These are phyloP conservation scores for Blumeriella jaapii DNA, from an alignment of 2,329 filamentous ascomycete genomes.

Conservation along the genomic window DNA sequence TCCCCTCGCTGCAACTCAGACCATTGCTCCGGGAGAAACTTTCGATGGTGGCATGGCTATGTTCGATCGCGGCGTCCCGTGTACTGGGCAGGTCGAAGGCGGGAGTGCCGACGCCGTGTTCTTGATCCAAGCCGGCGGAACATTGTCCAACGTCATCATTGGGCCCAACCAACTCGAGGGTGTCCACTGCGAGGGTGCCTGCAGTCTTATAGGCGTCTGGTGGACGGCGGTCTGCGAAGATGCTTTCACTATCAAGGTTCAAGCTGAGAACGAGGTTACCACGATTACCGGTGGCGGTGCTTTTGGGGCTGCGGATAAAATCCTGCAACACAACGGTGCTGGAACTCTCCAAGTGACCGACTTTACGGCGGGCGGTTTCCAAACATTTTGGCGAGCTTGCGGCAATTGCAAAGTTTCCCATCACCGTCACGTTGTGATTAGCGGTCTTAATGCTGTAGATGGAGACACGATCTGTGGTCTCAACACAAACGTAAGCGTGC, in stretches of 20 bases:
- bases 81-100: constrained; percentile 32
- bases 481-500: constrained; percentile 28
- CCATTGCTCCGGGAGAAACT: constrained; percentile 32
- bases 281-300: constrained; percentile 34
- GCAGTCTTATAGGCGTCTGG: constrained; percentile 23
- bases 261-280: constrained; percentile 28
- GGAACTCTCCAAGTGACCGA: constrained; percentile 27
- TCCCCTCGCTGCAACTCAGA: constrained; percentile 13
- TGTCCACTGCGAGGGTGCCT: constrained; percentile 19
- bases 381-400: constrained; percentile 39
- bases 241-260: constrained; percentile 19
- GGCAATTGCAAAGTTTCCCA: constrained; percentile 34
- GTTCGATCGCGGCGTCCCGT: constrained; percentile 33
- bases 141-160: constrained; percentile 28
- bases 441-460: constrained; percentile 32
- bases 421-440: constrained; percentile 28
- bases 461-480: constrained; percentile 25
- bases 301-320: constrained; percentile 32
- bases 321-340: constrained; percentile 31
- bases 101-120: constrained; percentile 29
- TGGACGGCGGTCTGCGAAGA: constrained; percentile 21
- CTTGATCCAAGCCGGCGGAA: constrained; percentile 24
- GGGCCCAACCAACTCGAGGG: constrained; percentile 28
- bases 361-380: constrained; percentile 34
- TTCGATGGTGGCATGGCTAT: constrained; percentile 37